Conservation (phyloP, 148 eudicot genomes). For the Camellia sinensis region DNA sequence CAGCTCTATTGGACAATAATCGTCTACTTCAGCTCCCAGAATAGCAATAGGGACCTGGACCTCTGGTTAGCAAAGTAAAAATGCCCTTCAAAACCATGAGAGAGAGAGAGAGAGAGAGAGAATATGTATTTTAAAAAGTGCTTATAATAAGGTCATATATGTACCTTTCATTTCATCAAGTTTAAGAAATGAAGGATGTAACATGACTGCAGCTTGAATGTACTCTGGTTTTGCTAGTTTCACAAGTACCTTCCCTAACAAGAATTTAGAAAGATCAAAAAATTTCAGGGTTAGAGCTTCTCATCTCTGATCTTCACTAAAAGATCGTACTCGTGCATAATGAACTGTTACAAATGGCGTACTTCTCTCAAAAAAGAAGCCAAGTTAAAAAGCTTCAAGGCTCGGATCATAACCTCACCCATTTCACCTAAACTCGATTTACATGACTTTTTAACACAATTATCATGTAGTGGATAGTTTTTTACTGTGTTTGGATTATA, state of each 20-base stretch:
- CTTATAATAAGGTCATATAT: not conserved
- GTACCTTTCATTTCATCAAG: conserved; percentile 9
- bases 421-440: not conserved
- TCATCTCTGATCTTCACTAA: too few relatives aligned
- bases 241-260: conserved; percentile 1
- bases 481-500: too few relatives aligned
- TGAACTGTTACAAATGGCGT: too few relatives aligned
- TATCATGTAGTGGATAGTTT: not conserved
- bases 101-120: not conserved
- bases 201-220: conserved; percentile 15
- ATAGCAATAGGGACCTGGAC: conserved; percentile 12
- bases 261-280: not conserved
- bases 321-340: too few relatives aligned
- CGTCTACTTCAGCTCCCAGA: conserved; percentile 13
- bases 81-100: not conserved
- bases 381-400: too few relatives aligned
- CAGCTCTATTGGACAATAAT: not conserved
- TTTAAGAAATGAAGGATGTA: conserved; percentile 14
- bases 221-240: conserved; percentile 8
- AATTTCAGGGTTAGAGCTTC: too few relatives aligned
- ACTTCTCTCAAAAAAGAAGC: too few relatives aligned
- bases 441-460: not conserved
- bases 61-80: not conserved
- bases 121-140: not conserved
- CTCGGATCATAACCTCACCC: too few relatives aligned